These are phyloP conservation scores for Cyphellophora europaea DNA, from an alignment of 2,329 filamentous ascomycete genomes.

Conservation along the genomic window DNA sequence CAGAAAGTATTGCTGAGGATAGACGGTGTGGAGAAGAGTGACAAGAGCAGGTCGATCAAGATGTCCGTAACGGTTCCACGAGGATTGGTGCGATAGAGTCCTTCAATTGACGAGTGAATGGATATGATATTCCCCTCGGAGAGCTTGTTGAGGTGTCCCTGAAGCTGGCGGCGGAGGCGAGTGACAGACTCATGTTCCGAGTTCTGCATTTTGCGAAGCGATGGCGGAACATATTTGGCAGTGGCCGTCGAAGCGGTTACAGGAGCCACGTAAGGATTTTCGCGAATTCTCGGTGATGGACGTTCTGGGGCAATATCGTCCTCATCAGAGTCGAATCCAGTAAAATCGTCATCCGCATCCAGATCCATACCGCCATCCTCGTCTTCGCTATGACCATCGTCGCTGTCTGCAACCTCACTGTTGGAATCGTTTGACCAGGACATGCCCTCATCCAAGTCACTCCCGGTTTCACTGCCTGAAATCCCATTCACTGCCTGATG, in stretches of 20 bases:
- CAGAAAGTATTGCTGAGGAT: conserved; percentile 79
- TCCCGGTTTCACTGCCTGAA: conserved; percentile 21
- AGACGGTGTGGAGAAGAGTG: conserved; percentile 70
- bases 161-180: conserved; percentile 67
- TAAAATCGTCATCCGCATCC: conserved; percentile 22
- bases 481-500: no score
- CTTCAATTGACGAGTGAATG: conserved; percentile 73
- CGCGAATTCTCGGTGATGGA: conserved; percentile 45
- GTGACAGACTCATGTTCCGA: conserved; percentile 58
- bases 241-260: conserved; percentile 28
- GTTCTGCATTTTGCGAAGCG: conserved; percentile 55
- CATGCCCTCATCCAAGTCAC: conserved; percentile 16
- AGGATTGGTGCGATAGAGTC: conserved; percentile 72
- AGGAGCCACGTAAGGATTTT: conserved; percentile 87
- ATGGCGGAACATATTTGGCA: conserved; percentile 83
- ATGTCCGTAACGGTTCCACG: conserved; percentile 81
- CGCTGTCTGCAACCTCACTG: conserved; percentile 7
- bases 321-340: conserved; percentile 29
- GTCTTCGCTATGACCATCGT: conserved; percentile 25
- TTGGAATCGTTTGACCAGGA: neutral
- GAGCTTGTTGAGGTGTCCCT: conserved; percentile 84
- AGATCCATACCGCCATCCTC: conserved; percentile 13
- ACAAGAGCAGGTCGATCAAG: conserved; percentile 66
- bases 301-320: conserved; percentile 21
- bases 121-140: conserved; percentile 84